phyloP scores from a whole-genome alignment of 768 basidiomycete genomes.

The Pseudohyphozyma bogoriensis region DNA sequence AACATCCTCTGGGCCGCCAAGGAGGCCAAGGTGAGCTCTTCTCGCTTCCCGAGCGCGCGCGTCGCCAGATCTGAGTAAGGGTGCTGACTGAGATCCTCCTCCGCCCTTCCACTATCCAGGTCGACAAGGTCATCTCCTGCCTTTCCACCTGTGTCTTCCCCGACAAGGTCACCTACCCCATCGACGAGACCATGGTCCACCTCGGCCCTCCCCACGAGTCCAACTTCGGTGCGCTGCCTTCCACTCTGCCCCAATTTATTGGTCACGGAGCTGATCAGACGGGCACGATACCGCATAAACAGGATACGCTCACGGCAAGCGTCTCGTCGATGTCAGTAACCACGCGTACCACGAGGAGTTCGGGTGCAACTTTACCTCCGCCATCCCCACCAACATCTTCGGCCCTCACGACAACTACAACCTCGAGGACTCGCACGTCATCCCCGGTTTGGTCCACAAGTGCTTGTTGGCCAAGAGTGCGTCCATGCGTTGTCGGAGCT shows the following conservation, averaged over 20 bases:
- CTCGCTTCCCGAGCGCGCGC: neutral
- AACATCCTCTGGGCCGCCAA: constrained; percentile 73
- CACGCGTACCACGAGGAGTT: constrained; percentile 94
- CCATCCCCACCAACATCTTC: constrained; percentile 96
- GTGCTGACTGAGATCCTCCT: neutral
- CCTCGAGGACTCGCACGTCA: constrained; percentile 83
- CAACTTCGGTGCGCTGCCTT: no score
- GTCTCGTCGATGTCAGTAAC: constrained; percentile 90
- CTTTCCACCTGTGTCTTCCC: constrained; percentile 97
- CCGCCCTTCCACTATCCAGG: constrained; percentile 26
- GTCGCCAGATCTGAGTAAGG: neutral
- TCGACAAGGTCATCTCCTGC: constrained; percentile 79
- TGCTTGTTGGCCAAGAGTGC: constrained; percentile 82
- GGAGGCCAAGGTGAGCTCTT: constrained; percentile 43
- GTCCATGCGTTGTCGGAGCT: constrained; percentile 24
- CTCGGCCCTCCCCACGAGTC: constrained; percentile 82
- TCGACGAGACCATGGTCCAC: constrained; percentile 88
- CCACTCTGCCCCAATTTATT: no score
- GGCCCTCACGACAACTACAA: constrained; percentile 92
- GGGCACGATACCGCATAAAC: no score
- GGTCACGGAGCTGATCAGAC: no score
- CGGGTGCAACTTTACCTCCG: constrained; percentile 87
- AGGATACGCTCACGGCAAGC: constrained; percentile 90
- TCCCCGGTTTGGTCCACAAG: constrained; percentile 86
- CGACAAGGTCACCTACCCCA: constrained; percentile 84